phyloP scores from a whole-genome alignment of 1,139 yeast species.

The Blastobotrys buckinghamii region DNA sequence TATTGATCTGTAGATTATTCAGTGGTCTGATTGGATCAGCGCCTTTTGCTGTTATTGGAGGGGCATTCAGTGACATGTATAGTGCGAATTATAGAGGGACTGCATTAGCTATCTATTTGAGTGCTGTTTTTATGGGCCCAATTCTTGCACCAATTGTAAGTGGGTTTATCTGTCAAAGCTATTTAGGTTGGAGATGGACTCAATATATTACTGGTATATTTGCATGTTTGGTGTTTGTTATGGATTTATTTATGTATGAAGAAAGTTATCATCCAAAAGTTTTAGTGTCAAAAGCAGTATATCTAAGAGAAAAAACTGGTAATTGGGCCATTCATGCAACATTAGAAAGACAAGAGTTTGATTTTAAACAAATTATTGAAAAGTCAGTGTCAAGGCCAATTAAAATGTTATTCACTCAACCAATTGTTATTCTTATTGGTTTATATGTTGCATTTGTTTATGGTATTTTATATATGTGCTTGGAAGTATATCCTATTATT shows the following conservation, averaged over 20 bases:
- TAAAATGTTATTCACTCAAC: constrained; percentile 60
- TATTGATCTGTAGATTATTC: constrained; percentile 67
- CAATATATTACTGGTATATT: constrained; percentile 49
- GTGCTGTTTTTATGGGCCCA: constrained; percentile 71
- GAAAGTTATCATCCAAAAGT: constrained; percentile 44
- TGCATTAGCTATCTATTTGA: constrained; percentile 58
- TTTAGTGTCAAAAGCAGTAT: constrained; percentile 42
- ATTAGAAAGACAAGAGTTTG: constrained; percentile 61
- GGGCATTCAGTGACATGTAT: constrained; percentile 73
- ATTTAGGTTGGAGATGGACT: constrained; percentile 56
- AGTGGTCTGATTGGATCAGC: constrained; percentile 54
- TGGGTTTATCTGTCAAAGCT: constrained; percentile 33
- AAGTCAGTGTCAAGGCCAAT: constrained; percentile 67
- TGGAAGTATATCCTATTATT: constrained; percentile 75
- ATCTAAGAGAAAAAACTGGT: constrained; percentile 41
- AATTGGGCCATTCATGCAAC: constrained; percentile 82
- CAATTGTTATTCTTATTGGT: constrained; percentile 59
- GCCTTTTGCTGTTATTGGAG: constrained; percentile 77
- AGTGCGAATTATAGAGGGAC: constrained; percentile 56
- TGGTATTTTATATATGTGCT: constrained; percentile 70
- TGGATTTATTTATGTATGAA: constrained; percentile 22
- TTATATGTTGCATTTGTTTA: constrained; percentile 78
- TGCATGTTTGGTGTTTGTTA: constrained; percentile 35
- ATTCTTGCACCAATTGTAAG: constrained; percentile 54
- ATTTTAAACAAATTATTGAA: constrained; percentile 55